phyloP scores from a whole-genome alignment of 345 rosid genomes.

The Turnera subulata region DNA sequence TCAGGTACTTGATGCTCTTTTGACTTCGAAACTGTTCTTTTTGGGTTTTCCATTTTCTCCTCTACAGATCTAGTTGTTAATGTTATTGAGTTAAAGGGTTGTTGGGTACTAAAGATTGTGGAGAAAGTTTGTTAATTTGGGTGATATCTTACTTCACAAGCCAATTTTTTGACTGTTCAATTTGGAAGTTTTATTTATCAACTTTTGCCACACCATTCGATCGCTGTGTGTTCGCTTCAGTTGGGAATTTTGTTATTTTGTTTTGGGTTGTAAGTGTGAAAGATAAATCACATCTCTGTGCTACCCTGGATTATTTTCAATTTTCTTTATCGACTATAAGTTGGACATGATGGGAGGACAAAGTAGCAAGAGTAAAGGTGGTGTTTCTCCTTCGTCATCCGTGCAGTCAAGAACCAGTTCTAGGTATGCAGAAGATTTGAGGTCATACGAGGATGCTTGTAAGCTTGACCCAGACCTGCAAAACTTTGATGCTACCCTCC shows the following conservation, averaged over 20 bases:
- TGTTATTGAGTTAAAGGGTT: background rate
- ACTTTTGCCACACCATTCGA: background rate
- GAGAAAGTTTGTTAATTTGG: background rate
- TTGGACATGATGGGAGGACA: conserved; percentile 48
- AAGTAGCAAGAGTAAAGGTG: conserved; percentile 27
- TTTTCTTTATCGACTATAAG: background rate
- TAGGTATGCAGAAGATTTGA: conserved; percentile 42
- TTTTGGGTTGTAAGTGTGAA: background rate
- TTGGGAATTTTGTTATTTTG: background rate
- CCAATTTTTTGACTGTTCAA: background rate
- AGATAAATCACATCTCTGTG: conserved; percentile 1
- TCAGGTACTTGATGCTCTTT: background rate
- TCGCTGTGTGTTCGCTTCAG: background rate
- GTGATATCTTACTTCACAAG: background rate
- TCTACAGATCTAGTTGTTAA: conserved; percentile 2
- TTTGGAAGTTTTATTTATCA: background rate
- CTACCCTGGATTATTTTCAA: background rate
- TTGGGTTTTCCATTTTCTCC: background rate
- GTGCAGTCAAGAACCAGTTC: conserved; percentile 28
- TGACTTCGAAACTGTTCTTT: background rate
- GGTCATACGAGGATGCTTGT: conserved; percentile 73
- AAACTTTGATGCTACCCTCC: conserved; percentile 60
- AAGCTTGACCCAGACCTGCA: conserved; percentile 58
- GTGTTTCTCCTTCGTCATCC: conserved; percentile 23
- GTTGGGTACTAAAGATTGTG: background rate